Evolutionary conservation across 495 filamentous ascomycete genomes (phyloP).

Genomic region (Amniculicola lignicola): DNA sequence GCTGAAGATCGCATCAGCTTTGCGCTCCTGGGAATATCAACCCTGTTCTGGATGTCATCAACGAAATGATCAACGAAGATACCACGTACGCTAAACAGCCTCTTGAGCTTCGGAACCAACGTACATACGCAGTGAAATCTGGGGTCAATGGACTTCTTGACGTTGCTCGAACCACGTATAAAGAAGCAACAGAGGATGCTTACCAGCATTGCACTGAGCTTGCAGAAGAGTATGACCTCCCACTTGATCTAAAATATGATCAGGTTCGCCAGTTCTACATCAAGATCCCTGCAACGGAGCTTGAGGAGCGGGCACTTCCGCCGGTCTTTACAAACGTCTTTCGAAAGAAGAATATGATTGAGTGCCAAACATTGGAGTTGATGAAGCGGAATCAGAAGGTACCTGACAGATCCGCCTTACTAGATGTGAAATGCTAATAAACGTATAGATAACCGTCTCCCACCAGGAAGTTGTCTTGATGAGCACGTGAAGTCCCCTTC

Average conservation of each 20-base stretch:
- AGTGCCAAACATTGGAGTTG: conserved; percentile 82
- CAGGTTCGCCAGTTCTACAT: conserved; percentile 76
- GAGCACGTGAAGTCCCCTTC: conserved; percentile 46
- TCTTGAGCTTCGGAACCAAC: conserved; percentile 84
- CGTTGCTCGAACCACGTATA: conserved; percentile 80
- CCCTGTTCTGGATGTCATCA: conserved; percentile 62
- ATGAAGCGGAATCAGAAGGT: conserved; percentile 58
- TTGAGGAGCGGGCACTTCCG: conserved; percentile 60
- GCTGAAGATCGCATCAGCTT: conserved; percentile 43
- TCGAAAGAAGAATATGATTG: conserved; percentile 66
- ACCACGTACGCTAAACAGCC: conserved; percentile 73
- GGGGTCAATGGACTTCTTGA: conserved; percentile 84
- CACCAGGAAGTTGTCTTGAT: conserved; percentile 76
- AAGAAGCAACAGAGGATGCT: conserved; percentile 76
- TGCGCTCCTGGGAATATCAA: conserved; percentile 61
- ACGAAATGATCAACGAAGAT: conserved; percentile 73
- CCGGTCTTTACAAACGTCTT: conserved; percentile 75
- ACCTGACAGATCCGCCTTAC: not conserved
- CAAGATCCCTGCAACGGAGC: conserved; percentile 59
- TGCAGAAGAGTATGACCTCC: conserved; percentile 55
- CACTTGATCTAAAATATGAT: conserved; percentile 70
- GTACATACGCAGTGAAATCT: conserved; percentile 89
- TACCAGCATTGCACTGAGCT: conserved; percentile 65
- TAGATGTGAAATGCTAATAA: not conserved
- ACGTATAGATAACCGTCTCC: conserved; percentile 61